Percentiles rank a stretch among this genome's conserved stretches.
Conservation (phyloP, 2,329 filamentous ascomycete genomes). For the Sporothrix brasiliensis region DNA sequence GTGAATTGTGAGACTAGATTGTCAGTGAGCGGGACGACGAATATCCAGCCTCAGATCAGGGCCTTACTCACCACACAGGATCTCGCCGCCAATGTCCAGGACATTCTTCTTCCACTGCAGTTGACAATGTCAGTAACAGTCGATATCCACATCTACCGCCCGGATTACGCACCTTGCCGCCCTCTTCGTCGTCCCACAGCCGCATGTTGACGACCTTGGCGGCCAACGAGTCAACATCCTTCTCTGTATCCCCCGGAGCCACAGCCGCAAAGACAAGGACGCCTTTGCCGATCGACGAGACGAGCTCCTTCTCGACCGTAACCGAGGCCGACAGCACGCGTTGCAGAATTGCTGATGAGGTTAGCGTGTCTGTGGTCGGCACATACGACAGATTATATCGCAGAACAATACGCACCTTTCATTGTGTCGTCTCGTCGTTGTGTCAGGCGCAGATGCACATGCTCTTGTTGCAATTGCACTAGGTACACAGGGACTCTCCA, state of each 20-base stretch:
- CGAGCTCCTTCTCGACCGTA: conserved; percentile 84
- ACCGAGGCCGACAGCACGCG: conserved; percentile 94
- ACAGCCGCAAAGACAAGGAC: conserved; percentile 90
- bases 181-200: conserved; percentile 83
- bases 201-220: conserved; percentile 86
- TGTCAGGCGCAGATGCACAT: not conserved
- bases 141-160: no score
- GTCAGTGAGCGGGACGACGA: not conserved
- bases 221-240: conserved; percentile 82
- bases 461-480: not conserved
- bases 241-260: conserved; percentile 84
- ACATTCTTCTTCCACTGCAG: conserved; percentile 82
- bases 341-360: conserved; percentile 79
- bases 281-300: conserved; percentile 89
- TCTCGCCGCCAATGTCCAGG: conserved; percentile 82
- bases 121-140: not conserved
- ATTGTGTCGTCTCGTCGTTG: conserved; percentile 7
- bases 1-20: conserved; percentile 90
- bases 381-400: not conserved
- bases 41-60: no score
- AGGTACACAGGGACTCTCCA: not conserved
- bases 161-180: conserved; percentile 58
- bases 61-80: conserved; percentile 77
- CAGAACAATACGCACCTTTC: not conserved
- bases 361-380: not conserved